Evolutionary conservation across 2,329 filamentous ascomycete genomes (phyloP).

Genomic region (Neofusicoccum sp.): DNA sequence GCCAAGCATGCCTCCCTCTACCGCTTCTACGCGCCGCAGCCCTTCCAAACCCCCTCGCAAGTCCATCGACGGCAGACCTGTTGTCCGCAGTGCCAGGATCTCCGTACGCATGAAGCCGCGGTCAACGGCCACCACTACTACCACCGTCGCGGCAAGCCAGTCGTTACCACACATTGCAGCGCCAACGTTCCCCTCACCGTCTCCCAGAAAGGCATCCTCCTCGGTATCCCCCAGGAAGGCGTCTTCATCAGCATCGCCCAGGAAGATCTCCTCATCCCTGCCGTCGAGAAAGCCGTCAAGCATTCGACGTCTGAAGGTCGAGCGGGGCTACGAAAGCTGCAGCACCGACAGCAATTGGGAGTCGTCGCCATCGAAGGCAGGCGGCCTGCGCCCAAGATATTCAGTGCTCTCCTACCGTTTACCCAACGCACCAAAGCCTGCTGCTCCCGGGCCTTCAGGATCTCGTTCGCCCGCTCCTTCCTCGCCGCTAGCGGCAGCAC

Average conservation of each 20-base stretch:
- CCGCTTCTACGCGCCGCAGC: neutral
- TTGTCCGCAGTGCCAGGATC: neutral
- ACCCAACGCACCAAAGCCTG: too few relatives aligned
- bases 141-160: neutral
- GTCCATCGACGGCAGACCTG: slow-evolving; percentile 2
- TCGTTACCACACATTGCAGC: neutral
- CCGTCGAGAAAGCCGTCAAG: neutral
- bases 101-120: slow-evolving; percentile 7
- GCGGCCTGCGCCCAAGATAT: too few relatives aligned
- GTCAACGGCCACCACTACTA: neutral
- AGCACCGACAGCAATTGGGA: too few relatives aligned
- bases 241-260: neutral
- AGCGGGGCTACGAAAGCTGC: too few relatives aligned
- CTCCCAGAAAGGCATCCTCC: neutral
- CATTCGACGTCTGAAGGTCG: too few relatives aligned
- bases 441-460: too few relatives aligned
- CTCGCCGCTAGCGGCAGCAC: too few relatives aligned
- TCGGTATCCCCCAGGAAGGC: neutral
- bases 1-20: neutral
- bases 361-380: too few relatives aligned
- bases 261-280: too few relatives aligned
- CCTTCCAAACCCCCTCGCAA: slow-evolving; percentile 2
- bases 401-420: too few relatives aligned
- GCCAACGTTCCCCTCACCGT: neutral
- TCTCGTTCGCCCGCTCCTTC: too few relatives aligned